Percentiles rank a stretch among this genome's conserved stretches.
Conservation (phyloP, 768 basidiomycete genomes). For the Podaxis sp. region DNA sequence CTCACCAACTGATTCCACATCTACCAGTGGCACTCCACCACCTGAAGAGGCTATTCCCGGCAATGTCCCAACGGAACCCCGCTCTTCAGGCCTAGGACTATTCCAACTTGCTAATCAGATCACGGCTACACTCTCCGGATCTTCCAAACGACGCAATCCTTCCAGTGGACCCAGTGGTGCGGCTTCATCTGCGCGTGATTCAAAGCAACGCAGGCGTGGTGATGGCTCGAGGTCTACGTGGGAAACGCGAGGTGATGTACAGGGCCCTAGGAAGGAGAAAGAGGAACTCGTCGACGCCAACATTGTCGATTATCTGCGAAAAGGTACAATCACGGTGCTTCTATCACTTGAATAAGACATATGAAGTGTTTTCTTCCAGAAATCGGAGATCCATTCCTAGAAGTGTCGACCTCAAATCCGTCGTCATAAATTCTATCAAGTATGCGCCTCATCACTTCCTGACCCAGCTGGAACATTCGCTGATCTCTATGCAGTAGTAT, state of each 20-base stretch:
- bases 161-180: slow-evolving; percentile 42
- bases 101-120: slow-evolving; percentile 35
- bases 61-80: slow-evolving; percentile 14
- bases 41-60: slow-evolving; percentile 36
- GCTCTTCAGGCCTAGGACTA: slow-evolving; percentile 23
- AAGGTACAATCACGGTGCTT: slow-evolving; percentile 36
- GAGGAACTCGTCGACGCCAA: slow-evolving; percentile 53
- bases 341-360: background rate
- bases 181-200: slow-evolving; percentile 44
- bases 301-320: slow-evolving; percentile 53
- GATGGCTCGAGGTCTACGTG: slow-evolving; percentile 31
- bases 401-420: slow-evolving; percentile 23
- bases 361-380: slow-evolving; percentile 30
- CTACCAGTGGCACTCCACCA: slow-evolving; percentile 42
- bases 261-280: slow-evolving; percentile 40
- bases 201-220: slow-evolving; percentile 50
- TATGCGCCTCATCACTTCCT: background rate
- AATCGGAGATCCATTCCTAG: slow-evolving; percentile 57
- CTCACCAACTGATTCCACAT: slow-evolving; percentile 40
- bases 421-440: background rate
- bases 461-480: background rate
- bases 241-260: slow-evolving; percentile 21
- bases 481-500: background rate
- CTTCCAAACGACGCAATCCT: slow-evolving; percentile 53
- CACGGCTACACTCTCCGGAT: slow-evolving; percentile 29